phyloP scores from a whole-genome alignment of 139 green algal genomes.

The Picochlorum sp. region DNA sequence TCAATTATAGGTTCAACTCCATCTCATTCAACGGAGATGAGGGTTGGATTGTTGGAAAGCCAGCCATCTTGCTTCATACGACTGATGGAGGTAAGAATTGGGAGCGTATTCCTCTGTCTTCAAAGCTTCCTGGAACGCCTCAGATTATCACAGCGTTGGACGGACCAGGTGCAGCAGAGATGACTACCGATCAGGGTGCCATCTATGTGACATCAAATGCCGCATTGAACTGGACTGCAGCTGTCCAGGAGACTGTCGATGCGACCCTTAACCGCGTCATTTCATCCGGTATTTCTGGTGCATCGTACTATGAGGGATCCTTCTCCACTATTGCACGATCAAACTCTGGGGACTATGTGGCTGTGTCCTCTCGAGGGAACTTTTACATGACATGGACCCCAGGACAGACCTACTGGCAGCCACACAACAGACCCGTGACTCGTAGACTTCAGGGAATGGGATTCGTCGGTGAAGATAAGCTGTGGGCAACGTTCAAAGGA shows the following conservation, averaged over 20 bases:
- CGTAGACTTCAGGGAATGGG: conserved; percentile 96
- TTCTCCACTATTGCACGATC: conserved; percentile 85
- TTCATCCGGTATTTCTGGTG: conserved; percentile 82
- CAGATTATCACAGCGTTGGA: conserved; percentile 65
- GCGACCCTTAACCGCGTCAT: conserved; percentile 91
- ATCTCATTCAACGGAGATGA: conserved; percentile 92
- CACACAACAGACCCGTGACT: conserved; percentile 85
- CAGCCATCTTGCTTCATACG: conserved; percentile 96
- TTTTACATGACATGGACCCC: conserved; percentile 98
- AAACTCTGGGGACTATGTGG: conserved; percentile 80
- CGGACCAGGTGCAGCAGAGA: conserved; percentile 73
- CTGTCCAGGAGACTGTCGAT: conserved; percentile 97
- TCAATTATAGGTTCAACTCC: conserved; percentile 95
- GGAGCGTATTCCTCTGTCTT: conserved; percentile 88
- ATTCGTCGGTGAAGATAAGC: conserved; percentile 63
- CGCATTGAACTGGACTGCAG: conserved; percentile 90
- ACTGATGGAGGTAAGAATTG: conserved; percentile 86
- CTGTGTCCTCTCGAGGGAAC: conserved; percentile 90
- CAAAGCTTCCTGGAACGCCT: conserved; percentile 86
- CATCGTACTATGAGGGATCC: conserved; percentile 95
- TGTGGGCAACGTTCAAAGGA: conserved; percentile 90
- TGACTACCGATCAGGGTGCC: conserved; percentile 94
- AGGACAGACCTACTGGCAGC: conserved; percentile 84
- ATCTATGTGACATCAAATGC: conserved; percentile 96
- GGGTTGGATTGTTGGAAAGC: conserved; percentile 99